Conservation (phyloP, 2,329 filamentous ascomycete genomes). For the Orbilia oligospora region DNA sequence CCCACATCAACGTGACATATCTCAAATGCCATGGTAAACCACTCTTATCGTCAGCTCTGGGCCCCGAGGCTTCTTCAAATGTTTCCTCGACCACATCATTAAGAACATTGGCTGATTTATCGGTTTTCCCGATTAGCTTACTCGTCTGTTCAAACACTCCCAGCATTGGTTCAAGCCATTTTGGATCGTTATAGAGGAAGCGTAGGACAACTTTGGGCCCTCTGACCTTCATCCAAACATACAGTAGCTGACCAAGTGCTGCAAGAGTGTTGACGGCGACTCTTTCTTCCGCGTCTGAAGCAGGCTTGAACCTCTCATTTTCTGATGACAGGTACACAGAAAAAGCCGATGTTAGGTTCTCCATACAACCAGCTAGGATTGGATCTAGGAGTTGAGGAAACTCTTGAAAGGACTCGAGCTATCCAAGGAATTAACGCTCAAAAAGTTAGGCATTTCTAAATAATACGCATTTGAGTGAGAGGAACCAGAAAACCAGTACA, state of each 20-base stretch:
- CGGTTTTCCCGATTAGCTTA: constrained; percentile 61
- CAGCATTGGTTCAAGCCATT: constrained; percentile 84
- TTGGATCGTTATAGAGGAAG: constrained; percentile 91
- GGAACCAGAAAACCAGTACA: not conserved
- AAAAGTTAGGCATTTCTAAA: not conserved
- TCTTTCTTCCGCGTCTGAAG: constrained; percentile 60
- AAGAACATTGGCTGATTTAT: constrained; percentile 60
- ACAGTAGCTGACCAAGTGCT: constrained; percentile 84
- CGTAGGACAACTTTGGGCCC: constrained; percentile 92
- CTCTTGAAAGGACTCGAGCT: constrained; percentile 91
- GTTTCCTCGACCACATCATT: constrained; percentile 40
- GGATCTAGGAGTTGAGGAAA: constrained; percentile 93
- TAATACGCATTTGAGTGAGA: not conserved
- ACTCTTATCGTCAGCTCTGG: constrained; percentile 59
- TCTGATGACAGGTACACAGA: constrained; percentile 26
- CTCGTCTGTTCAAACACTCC: constrained; percentile 77
- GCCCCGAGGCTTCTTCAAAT: constrained; percentile 67
- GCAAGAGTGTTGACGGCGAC: constrained; percentile 65
- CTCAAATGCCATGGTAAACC: constrained; percentile 81
- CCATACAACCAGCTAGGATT: constrained; percentile 81
- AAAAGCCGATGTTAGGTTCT: constrained; percentile 81
- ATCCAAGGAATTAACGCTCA: not conserved
- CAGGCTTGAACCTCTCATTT: constrained; percentile 60
- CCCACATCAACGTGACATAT: constrained; percentile 89
- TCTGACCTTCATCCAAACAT: constrained; percentile 93